Evolutionary conservation across 345 rosid species (phyloP), one percentile per base, ranked within the genome.

Genomic region (Physaria fendleri): DNA sequence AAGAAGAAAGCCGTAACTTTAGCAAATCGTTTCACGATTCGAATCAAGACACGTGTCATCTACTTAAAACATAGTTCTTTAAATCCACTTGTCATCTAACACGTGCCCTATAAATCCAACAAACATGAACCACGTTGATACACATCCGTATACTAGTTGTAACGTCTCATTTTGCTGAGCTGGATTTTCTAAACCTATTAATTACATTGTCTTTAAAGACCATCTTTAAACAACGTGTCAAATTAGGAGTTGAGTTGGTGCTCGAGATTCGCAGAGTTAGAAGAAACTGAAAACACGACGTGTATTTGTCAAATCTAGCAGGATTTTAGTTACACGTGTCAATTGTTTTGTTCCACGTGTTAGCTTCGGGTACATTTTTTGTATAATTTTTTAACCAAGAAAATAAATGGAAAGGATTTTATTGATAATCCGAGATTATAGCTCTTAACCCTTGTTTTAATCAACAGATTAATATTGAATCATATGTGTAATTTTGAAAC

Each of bases 401-500:
- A 56, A 34, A 21, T 5, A 50, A 53, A 20, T 8, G 40, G 15
- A 44, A 62, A 33, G 24, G 18, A 51, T 55, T 55, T 52, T 53
- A 62, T 56, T 45, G 73, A 68, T 72, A 75, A 72, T 51, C 68
- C 71, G 74, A 50, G 41, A 35, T 77, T 64, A 33, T 56, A 75
- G 74, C 38, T 54, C 62, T 69, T 69, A 49, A 56, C 65, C 60
- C 42, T 68, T 40, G 55, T 51, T 30, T 46, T 43, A 62, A 55
- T 43, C 20, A 2, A 6, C 18, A 2, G 9, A 32, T 43, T 25
- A 7, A 33, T 50, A 11, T 39, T 34, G n/a, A 51, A 8, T 61
- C 62, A 70, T 74, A 76, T 76, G 75, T 78, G 78, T 77, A 64
- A 32, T 5, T 44, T 35, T 41, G 68, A 48, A 72, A 69, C 63